Base-by-base conservation (phyloP, 495 filamentous ascomycete genomes). In the Aspergillus avenaceus region DNA sequence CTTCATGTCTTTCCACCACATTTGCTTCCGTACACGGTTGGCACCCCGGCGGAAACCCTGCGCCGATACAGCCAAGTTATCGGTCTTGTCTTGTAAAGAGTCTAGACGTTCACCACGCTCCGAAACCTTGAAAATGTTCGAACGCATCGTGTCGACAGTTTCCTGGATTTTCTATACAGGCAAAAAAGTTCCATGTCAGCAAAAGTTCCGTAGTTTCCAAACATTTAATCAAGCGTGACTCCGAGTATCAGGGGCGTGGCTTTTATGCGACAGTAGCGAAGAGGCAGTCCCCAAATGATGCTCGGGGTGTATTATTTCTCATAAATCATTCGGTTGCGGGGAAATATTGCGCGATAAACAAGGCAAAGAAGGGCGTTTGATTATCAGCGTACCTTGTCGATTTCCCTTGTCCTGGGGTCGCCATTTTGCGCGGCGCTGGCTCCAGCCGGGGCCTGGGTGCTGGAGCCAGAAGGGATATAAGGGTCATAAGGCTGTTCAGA, bases 1-100 rank as follows among this genome's bases (percentile, higher is more conserved):
- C 81, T 96, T 96, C 90, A 97, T 96, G 69, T 98, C 92, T 81
- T 91, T 87, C 87, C 84, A 87, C 84, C 83, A 90, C 85, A 96
- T 95, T 65, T 90, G 77, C 81, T 97, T 97, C 59, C 92, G 82
- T 49, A 97, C 92, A 55, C 88, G 80, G 73, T 97, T 97, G 61
- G 93, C 93, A 50, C 93, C 91, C 48, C 90, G 84, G 58, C 91
- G 89, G 81, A 98, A 98, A 43, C 88, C 88, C 69, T 95, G 90
- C 50, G 93, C 91, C 26, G 88, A 91, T 49, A 81, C 78, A 32
- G 89, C 88, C 54, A 99, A 81, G 69, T 92, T 90, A 74, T 96
- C 90, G 50, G 95, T 95, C 81, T 97, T 97, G 69, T 95, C 85
- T 74, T 95, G 90, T 27, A 99, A 84, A 29, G 84, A 81, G 69